A percentile compares a stretch with the other conserved stretches of the same genome.
Evolutionary conservation across 2,329 filamentous ascomycete species (phyloP).

Genomic region (Fusarium nodosum): DNA sequence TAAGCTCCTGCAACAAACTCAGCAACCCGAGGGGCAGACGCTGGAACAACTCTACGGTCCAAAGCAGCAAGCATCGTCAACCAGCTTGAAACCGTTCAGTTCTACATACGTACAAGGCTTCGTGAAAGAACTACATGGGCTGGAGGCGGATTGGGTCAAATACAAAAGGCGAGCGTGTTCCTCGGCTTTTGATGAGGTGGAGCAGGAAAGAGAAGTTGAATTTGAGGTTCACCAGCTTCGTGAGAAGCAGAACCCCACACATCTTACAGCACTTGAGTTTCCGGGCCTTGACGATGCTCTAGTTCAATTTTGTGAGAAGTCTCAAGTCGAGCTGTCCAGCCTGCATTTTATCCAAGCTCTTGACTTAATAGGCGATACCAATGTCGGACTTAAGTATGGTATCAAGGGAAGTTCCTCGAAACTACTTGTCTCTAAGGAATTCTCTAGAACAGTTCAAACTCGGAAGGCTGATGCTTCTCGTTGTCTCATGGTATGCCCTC

Average conservation of each 20-base stretch:
- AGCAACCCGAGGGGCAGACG: constrained; percentile 68
- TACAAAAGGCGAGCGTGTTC: constrained; percentile 48
- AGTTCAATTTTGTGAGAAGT: constrained; percentile 4
- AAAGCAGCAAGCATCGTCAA: background rate
- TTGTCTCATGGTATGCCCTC: background rate
- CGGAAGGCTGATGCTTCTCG: background rate
- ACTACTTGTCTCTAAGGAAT: background rate
- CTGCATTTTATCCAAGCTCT: constrained; percentile 1
- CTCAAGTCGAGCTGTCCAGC: background rate
- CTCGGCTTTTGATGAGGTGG: constrained; percentile 71
- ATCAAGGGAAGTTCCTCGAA: background rate
- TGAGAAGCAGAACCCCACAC: constrained; percentile 62
- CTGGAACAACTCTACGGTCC: constrained; percentile 69
- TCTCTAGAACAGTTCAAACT: constrained; percentile 1
- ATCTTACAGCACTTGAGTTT: background rate
- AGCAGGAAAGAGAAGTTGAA: constrained; percentile 71
- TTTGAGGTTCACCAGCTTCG: constrained; percentile 71
- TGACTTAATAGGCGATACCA: background rate
- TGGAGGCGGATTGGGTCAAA: background rate
- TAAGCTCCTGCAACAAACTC: constrained; percentile 49
- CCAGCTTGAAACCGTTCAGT: background rate
- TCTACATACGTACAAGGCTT: too few relatives aligned
- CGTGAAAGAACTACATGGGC: too few relatives aligned
- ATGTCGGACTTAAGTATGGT: background rate
- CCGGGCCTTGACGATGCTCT: background rate